Evolutionary conservation across 345 rosid genomes (phyloP).

Genomic region (Brassica nigra): DNA sequence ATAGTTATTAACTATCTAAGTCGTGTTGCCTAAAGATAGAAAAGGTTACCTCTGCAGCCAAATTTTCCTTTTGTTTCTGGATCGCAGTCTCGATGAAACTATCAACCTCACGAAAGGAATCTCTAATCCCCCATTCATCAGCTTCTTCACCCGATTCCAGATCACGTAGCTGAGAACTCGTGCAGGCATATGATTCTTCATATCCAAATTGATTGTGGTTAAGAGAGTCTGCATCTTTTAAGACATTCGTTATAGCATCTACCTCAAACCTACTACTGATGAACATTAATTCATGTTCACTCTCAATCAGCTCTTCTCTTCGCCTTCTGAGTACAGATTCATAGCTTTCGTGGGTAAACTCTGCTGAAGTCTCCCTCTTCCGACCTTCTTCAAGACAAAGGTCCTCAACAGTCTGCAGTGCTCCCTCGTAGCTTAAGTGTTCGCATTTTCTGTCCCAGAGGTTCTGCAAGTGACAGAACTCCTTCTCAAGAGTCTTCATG

Average conservation of each 20-base stretch:
- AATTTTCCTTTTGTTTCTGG: constrained; percentile 79
- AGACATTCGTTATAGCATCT: constrained; percentile 69
- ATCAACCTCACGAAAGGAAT: constrained; percentile 66
- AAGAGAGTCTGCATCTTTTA: constrained; percentile 76
- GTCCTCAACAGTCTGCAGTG: constrained; percentile 80
- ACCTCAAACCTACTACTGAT: constrained; percentile 60
- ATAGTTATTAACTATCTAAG: background rate
- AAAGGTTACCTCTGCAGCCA: constrained; percentile 68
- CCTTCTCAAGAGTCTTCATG: constrained; percentile 79
- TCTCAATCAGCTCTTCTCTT: constrained; percentile 62
- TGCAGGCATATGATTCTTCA: constrained; percentile 58
- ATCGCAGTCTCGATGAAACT: constrained; percentile 76
- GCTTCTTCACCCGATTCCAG: constrained; percentile 86
- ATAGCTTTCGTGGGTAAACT: constrained; percentile 57
- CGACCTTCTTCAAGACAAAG: constrained; percentile 83
- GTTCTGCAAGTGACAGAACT: constrained; percentile 68
- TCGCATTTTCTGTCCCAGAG: constrained; percentile 83
- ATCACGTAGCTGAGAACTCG: constrained; percentile 75
- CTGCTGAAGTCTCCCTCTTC: constrained; percentile 66
- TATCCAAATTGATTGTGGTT: constrained; percentile 74
- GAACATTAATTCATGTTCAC: constrained; percentile 52
- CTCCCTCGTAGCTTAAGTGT: constrained; percentile 78
- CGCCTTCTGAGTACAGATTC: constrained; percentile 68
- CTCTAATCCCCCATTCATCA: constrained; percentile 75
- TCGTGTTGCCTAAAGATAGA: constrained; percentile 24